Evolutionary conservation across 140 eudicot genomes (phyloP), one percentile per base, ranked within the genome.

Genomic region (Flaveria floridana): DNA sequence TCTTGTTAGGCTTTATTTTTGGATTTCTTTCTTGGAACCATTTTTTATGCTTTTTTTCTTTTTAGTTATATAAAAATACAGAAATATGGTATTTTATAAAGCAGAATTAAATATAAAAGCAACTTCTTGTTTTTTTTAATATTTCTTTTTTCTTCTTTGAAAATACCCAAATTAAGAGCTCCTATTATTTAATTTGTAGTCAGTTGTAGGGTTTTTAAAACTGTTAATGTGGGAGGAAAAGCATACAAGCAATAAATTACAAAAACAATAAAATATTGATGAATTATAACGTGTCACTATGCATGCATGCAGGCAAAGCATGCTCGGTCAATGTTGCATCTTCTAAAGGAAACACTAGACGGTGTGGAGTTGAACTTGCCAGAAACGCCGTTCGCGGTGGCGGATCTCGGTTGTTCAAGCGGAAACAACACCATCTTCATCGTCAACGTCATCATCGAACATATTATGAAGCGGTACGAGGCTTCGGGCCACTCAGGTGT

Each of bases 281-380:
- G 63, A 57, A 30, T 71, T 46, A 13, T 55, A 46, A 78, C 77
- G 77, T 78, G 56, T 78, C 41, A 57, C 58, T 13, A 37, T 78
- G 47, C 72, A 77, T 77, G 64, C 79, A 16, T 81, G 75, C 84
- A 92, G 98, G 98, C 91, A 56, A 83, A 82, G 75, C 96, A 89
- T 84, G 98, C 98, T 61, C 69, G 86, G 52, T 92, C 96, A 41
- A 83, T 92, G 98, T 81, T 92, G 34, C 98, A 90, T 68, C 93
- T 92, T 34, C 67, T 92, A 21, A 83, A 78, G 34, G 95, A 92
- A 80, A 83, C 96, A 77, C 88, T 92, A 65, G 98, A 92, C 74
- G 82, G 87, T 56, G 91, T 87, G 5, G 78, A 76, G 20, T 75
- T 92, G 20, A 82, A 72, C 82, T 51, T 82, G 16, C 78, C 90